Base-by-base conservation (phyloP, 495 filamentous ascomycete species). In the Trypethelium eluteriae region DNA sequence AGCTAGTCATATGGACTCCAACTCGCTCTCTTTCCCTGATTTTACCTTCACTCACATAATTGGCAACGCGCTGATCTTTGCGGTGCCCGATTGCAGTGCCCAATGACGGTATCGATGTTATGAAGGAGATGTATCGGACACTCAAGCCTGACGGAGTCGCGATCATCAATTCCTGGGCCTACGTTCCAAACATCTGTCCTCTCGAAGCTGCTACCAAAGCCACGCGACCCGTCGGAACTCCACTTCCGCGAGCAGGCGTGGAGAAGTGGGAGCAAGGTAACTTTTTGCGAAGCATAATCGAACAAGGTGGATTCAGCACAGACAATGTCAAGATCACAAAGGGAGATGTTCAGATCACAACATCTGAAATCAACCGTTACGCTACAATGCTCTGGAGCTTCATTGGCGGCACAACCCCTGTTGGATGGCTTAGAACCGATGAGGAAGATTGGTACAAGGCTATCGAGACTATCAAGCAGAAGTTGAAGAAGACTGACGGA, bases 351-450 rank as follows among this genome's bases (percentile, higher is more conserved):
- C 32, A 36, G n/a, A 62, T 64, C 32, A 59, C 62, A 2, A 68
- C 66, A n/a, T 38, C 46, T 3, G 47, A 41, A 10, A 57, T 68
- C 36, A 35, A 41, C 18, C 61, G 47, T 9, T 68, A 38, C 64
- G 66, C 66, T 3, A 64, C 25, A 18, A 68, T 68, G 62, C 34
- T 64, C n/a, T 68, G 66, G 66, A 64, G 62, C 35, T 68, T 68
- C 39, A 68, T 64, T 1, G 66, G 66, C 16, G 66, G 66, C 6
- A 68, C 66, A 2, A 14, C 39, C 3, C 32, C 61, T 12, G 46
- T 46, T 64, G 66, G 66, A 12, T 68, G 66, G 66, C 62, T 68
- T 3, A 53, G 64, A n/a, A 34, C 38, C 9, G 41, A 44, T 44
- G 41, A 44, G 41, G 41, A 44, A 14, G 1, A 44, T 14, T 44